Base-by-base conservation (phyloP, 805 yeast species). In the Kazachstania psychrophila region DNA sequence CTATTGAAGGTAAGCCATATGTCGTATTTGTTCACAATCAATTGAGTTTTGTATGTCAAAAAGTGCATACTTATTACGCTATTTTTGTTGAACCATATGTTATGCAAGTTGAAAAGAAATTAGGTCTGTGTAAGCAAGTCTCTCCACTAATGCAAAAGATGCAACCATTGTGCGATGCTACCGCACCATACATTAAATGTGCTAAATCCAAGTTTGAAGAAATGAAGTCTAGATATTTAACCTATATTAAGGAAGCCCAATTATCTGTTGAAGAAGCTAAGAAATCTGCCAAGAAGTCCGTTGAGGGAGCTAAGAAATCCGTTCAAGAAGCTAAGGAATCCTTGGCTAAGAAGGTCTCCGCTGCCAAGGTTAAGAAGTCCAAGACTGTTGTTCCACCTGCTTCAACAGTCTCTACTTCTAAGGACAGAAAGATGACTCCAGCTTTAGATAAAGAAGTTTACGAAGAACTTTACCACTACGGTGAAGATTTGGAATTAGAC, bases 1-100 rank as follows among this genome's bases (percentile, higher is more conserved):
- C 18, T 11, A 10, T 25, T 18, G 18, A 19, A 26, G 12, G 5
- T 15, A 14, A 11, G 20, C 23, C 29, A 19, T 20, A 19, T 16
- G 31, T 20, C 4, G 11, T 15, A 9, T 12, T 28, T 16, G 16
- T 34, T 7, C 27, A 28, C 16, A 28, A 15, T 28, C 10, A 27
- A 22, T 9, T 28, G 13, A 12, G 6, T 12, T 15, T 6, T 23
- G 10, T 33, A 17, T 8, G 19, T 9, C 16, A 28, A 12, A 36
- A 33, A 28, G 22, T 34, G 12, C 17, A 29, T 18, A 38, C 36
- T 23, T 49, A 42, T 22, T 46, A 44, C 26, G 28, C 36, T 20
- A 41, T 41, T 15, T 29, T 38, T 18, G 17, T 47, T 9, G 39
- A 31, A 29, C 47, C 49, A 6, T 26, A 31, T 17, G 17, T 42